Percentiles rank a stretch among this genome's conserved stretches.
phyloP scores from a whole-genome alignment of 2,329 filamentous ascomycete genomes.

The Monilinia aucupariae region DNA sequence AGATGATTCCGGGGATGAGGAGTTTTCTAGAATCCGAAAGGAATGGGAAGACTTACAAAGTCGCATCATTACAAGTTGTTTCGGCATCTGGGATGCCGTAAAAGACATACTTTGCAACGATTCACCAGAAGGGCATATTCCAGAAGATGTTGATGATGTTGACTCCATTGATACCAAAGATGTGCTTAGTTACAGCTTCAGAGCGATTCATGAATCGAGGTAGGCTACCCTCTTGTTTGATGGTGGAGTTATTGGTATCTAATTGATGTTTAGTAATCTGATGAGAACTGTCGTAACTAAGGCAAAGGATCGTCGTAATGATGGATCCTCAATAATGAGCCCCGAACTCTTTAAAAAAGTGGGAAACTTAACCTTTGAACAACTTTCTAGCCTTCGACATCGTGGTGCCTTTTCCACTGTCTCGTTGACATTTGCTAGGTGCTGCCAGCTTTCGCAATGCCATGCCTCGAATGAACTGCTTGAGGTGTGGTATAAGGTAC shows the following conservation, averaged over 20 bases:
- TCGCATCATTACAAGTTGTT: conserved; percentile 55
- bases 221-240: conserved; percentile 37
- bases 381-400: conserved; percentile 78
- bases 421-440: conserved; percentile 76
- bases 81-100: conserved; percentile 71
- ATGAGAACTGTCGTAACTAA: conserved; percentile 55
- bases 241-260: conserved; percentile 5
- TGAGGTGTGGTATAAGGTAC: conserved; percentile 64
- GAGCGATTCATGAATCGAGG: conserved; percentile 92
- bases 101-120: conserved; percentile 80
- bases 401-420: conserved; percentile 92
- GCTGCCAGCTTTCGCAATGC: conserved; percentile 56
- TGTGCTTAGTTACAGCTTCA: conserved; percentile 88
- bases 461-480: conserved; percentile 38
- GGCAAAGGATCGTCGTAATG: conserved; percentile 42
- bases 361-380: conserved; percentile 71
- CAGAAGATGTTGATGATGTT: conserved; percentile 67
- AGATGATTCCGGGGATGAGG: conserved; percentile 11
- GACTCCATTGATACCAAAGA: conserved; percentile 78
- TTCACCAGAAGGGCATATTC: conserved; percentile 83
- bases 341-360: conserved; percentile 56
- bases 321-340: conserved; percentile 43
- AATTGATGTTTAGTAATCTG: conserved; percentile 53
- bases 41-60: conserved; percentile 38
- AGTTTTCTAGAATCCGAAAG: background rate